These are phyloP conservation scores for Wallacemonas sp. DNA, from an alignment of 208 protist genomes.

Conservation along the genomic window DNA sequence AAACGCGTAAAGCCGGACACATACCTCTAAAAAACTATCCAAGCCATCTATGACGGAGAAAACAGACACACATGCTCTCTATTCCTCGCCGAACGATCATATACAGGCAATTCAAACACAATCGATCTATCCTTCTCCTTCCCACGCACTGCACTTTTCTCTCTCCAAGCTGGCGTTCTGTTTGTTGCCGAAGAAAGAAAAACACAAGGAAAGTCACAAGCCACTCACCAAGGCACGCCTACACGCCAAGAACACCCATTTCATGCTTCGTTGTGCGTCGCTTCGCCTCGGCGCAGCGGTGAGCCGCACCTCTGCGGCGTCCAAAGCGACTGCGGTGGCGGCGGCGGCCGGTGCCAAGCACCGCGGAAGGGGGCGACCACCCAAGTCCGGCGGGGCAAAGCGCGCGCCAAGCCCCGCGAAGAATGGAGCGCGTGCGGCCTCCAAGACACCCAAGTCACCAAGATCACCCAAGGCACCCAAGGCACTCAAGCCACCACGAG, in stretches of 20 bases:
- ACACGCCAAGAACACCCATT: no score
- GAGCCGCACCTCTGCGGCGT: conserved; percentile 10
- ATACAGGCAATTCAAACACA: no score
- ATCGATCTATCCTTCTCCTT: neutral
- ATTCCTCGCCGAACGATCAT: no score
- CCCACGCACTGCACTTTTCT: no score
- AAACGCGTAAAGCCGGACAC: no score
- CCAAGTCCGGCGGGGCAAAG: neutral
- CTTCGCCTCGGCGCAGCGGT: conserved; percentile 21
- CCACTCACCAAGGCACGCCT: no score
- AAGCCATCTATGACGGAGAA: no score
- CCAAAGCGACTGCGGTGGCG: neutral
- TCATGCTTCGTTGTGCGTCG: conserved; percentile 15
- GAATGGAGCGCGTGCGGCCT: neutral
- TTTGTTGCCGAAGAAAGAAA: no score
- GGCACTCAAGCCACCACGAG: no score
- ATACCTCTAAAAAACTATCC: no score
- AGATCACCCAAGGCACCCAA: neutral
- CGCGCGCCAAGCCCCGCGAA: neutral
- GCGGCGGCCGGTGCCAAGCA: conserved; percentile 4
- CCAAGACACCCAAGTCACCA: neutral
- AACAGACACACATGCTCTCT: neutral
- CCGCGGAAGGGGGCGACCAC: neutral
- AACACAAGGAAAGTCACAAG: no score
- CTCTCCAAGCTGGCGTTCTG: no score